A percentile compares a stretch with the other conserved stretches of the same genome.
Conservation (phyloP, 2,329 filamentous ascomycete genomes). For the Botrytis fragariae region DNA sequence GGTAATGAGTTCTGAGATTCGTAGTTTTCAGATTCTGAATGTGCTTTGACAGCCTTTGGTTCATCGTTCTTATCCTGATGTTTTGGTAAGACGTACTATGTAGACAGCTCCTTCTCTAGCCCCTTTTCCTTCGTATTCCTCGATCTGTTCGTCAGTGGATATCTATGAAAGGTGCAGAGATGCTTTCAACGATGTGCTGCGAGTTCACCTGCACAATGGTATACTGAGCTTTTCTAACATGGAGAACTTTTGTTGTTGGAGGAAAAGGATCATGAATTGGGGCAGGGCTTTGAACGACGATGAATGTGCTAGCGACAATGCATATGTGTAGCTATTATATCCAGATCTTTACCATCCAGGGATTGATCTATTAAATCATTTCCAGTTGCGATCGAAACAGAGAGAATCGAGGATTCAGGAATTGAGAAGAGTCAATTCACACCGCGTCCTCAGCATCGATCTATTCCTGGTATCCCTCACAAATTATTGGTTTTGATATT, state of each 20-base stretch:
- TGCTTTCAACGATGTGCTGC: neutral
- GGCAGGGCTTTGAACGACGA: neutral
- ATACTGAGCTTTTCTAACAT: neutral
- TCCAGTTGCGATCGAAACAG: neutral
- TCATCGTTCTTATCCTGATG: neutral
- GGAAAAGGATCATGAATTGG: neutral
- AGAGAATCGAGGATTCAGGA: neutral
- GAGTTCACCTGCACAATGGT: neutral
- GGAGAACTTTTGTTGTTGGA: neutral
- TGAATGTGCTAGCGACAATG: neutral
- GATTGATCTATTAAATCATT: fast-evolving
- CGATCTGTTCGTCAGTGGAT: neutral
- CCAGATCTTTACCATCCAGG: neutral
- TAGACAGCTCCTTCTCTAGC: neutral
- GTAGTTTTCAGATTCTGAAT: neutral
- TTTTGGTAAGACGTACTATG: neutral
- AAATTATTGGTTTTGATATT: neutral
- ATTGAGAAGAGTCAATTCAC: neutral
- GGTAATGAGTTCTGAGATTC: neutral
- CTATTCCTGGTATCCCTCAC: neutral
- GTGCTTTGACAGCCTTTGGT: neutral
- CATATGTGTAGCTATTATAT: too few species aligned
- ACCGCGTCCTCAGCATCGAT: neutral
- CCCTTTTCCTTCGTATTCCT: neutral
- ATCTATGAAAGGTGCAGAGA: neutral